Evolutionary conservation across 1,284 basidiomycete genomes (phyloP).

Genomic region (Mycosarcoma mackinlayi): DNA sequence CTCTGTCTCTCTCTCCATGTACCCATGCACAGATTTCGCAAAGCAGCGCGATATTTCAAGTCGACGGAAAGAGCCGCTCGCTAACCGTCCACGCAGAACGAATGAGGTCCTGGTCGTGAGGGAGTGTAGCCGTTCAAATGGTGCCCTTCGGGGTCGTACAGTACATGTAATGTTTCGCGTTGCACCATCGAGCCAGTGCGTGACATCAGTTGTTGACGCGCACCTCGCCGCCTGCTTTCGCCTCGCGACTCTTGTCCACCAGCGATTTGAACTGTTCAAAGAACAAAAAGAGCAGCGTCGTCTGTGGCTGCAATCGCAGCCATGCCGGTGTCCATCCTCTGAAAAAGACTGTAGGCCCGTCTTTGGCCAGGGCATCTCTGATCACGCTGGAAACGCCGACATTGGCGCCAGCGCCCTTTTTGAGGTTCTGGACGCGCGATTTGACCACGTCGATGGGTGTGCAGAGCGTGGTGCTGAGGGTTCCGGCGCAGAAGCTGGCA

Average conservation of each 20-base stretch:
- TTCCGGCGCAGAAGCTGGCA: constrained; percentile 68
- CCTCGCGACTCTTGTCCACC: constrained; percentile 50
- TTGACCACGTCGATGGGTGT: constrained; percentile 60
- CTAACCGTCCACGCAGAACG: too few species aligned
- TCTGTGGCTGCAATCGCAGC: constrained; percentile 67
- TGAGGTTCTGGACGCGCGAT: constrained; percentile 67
- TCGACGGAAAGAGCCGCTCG: constrained; percentile 4
- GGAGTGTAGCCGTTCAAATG: too few species aligned
- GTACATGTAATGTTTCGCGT: too few species aligned
- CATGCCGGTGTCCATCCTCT: constrained; percentile 73
- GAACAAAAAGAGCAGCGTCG: constrained; percentile 64
- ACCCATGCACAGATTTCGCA: neutral
- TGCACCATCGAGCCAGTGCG: too few species aligned
- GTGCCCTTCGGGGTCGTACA: too few species aligned
- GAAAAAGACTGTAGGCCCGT: constrained; percentile 72
- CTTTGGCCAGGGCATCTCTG: constrained; percentile 59
- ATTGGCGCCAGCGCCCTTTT: constrained; percentile 44
- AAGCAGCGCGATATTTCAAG: too few species aligned
- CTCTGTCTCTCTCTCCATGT: neutral
- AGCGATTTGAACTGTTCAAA: constrained; percentile 62
- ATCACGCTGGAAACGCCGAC: constrained; percentile 42
- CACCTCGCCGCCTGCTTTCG: constrained; percentile 10
- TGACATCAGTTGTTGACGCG: constrained; percentile 19
- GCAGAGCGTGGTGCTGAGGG: constrained; percentile 71
- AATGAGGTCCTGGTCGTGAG: too few species aligned